Conservation (phyloP, 306 rosid genomes). For the Ziziphus jujuba region DNA sequence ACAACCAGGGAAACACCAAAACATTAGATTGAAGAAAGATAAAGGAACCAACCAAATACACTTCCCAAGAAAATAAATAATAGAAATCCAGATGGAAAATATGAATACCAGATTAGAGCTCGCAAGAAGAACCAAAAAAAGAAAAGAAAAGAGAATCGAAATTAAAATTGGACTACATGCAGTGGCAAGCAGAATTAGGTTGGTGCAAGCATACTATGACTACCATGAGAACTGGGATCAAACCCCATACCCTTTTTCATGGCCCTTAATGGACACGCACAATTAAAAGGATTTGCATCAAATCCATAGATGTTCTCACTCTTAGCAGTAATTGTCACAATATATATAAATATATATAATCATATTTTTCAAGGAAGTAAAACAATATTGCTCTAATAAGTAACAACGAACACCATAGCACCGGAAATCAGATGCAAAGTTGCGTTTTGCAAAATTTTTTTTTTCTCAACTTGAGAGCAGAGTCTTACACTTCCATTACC, state of each 20-base stretch:
- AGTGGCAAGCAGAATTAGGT: no score
- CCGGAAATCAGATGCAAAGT: background rate
- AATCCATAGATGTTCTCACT: background rate
- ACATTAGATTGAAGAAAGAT: background rate
- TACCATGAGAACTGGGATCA: no score
- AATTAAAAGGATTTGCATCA: background rate
- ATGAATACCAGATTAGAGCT: background rate
- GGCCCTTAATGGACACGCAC: no score
- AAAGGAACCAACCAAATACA: no score
- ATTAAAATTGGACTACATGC: no score
- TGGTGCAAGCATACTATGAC: no score
- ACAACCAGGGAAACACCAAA: background rate
- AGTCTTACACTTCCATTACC: conserved; percentile 1
- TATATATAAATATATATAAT: background rate
- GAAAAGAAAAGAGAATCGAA: background rate
- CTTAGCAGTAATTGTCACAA: background rate
- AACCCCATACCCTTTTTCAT: no score
- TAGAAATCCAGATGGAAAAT: background rate
- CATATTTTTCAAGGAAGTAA: background rate
- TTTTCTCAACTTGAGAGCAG: conserved; percentile 28
- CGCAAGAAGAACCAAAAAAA: background rate
- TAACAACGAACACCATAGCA: background rate
- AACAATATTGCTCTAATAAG: background rate
- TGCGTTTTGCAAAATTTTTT: no score
- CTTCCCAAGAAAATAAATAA: background rate